Conservation (phyloP, 2,329 filamentous ascomycete species). For the Epichloe gansuensis region DNA sequence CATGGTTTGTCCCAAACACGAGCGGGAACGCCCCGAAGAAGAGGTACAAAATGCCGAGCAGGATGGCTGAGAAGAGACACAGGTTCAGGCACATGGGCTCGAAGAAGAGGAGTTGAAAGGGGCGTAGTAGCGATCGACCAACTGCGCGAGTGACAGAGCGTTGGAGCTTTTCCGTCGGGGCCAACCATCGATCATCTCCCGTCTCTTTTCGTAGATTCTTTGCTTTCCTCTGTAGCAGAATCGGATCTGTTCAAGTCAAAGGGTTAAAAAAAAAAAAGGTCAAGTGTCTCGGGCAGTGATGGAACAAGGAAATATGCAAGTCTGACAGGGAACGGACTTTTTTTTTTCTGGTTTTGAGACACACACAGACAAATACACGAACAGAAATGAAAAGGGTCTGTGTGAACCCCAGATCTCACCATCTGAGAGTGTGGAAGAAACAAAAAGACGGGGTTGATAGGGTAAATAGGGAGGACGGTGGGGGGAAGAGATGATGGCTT, state of each 20-base stretch:
- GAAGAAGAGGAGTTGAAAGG: conserved; percentile 65
- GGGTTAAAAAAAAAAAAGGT: not conserved
- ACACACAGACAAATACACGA: not conserved
- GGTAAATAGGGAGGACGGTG: not conserved
- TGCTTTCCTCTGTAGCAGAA: conserved; percentile 64
- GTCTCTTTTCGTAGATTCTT: conserved; percentile 57
- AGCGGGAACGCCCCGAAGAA: conserved; percentile 84
- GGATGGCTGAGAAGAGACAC: conserved; percentile 69
- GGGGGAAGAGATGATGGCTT: conserved; percentile 10
- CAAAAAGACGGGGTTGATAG: not conserved
- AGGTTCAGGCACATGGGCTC: conserved; percentile 81
- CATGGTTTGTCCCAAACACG: conserved; percentile 63
- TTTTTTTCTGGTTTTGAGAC: not conserved
- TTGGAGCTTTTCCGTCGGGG: conserved; percentile 61
- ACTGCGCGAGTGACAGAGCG: conserved; percentile 55
- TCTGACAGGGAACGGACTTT: not conserved
- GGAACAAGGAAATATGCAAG: not conserved
- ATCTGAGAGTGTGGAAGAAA: not conserved
- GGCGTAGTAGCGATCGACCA: conserved; percentile 47
- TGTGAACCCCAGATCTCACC: not conserved
- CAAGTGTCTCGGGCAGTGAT: not conserved
- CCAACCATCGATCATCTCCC: conserved; percentile 63
- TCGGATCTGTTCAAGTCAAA: conserved; percentile 33
- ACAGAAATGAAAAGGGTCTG: not conserved
- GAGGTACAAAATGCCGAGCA: conserved; percentile 80